Conservation (phyloP, 2,329 filamentous ascomycete genomes). For the Leptographium wingfieldii region DNA sequence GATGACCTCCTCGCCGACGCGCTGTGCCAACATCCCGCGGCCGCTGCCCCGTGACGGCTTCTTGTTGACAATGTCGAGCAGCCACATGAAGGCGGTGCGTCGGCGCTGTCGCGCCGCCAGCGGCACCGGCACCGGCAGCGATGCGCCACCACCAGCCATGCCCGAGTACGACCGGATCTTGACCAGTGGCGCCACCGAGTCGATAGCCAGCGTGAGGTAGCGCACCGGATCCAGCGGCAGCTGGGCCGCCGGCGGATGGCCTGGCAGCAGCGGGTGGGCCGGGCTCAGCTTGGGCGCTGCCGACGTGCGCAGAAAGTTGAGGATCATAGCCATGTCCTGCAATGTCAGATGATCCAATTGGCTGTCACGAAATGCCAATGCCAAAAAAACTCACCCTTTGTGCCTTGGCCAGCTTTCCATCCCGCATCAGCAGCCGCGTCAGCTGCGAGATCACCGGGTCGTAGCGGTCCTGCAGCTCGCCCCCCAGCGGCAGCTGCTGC, state of each 20-base stretch:
- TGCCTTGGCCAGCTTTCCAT: conserved; percentile 84
- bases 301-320: conserved; percentile 74
- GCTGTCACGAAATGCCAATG: neutral
- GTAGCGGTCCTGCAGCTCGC: conserved; percentile 68
- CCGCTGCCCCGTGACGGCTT: conserved; percentile 61
- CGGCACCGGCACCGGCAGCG: conserved; percentile 72
- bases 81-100: conserved; percentile 74
- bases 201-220: conserved; percentile 82
- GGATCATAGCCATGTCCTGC: conserved; percentile 73
- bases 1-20: conserved; percentile 77
- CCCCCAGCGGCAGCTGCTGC: conserved; percentile 36
- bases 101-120: conserved; percentile 63
- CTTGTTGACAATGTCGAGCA: conserved; percentile 71
- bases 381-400: conserved; percentile 55
- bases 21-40: conserved; percentile 57
- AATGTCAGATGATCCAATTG: neutral
- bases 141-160: conserved; percentile 71
- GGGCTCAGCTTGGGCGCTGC: conserved; percentile 66
- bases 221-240: conserved; percentile 81
- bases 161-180: conserved; percentile 65
- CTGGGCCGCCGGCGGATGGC: conserved; percentile 61
- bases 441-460: conserved; percentile 76
- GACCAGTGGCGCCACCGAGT: conserved; percentile 83
- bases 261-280: conserved; percentile 58
- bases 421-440: conserved; percentile 78